Evolutionary conservation across 2,329 filamentous ascomycete species (phyloP), one percentile per base, ranked within the genome.

Genomic region (Penicillium palitans): DNA sequence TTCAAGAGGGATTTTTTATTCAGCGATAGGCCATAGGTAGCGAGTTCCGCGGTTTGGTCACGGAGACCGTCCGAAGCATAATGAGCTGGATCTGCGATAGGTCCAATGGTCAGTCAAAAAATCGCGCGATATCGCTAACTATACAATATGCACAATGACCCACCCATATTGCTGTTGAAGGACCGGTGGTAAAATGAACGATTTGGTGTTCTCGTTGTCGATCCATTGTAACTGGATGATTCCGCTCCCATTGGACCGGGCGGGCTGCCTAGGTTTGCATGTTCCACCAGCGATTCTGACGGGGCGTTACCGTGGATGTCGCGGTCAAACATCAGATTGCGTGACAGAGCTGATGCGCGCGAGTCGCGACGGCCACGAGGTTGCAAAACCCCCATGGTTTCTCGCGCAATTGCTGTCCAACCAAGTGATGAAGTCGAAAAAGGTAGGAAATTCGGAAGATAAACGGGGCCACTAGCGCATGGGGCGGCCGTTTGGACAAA

Each of bases 31-130:
- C 91, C 87, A 72, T 93, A 91, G 19, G 86, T 91, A 44, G 92
- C 92, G 57, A 96, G 81, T 75, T 96, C 91, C 52, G 91, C 90
- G 2, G 92, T 96, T 71, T 95, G 89, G 75, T 95, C 88, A 63
- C 92, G 88, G 41, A 96, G 89, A 64, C 87, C 90, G 59, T 87
- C 86, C 35, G 83, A 83, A 40, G 90, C 89, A 74, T 90, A 90
- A 66, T 90, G 85, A 19, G 86, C 83, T 66, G 85, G 89, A 70
- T 93, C 90, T 75, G 84, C 71, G 19, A 81, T 40, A 78, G 81
- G 84, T 63, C 42, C 27, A 58, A 40, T 55, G 59, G 62, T 73
- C 64, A 71, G 64, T 58, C 60, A 45, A 35, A 37, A 47, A 57
- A 57, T 59, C 48, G 41, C 55, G 40, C 51, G 39, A 27, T n/a